phyloP scores from a whole-genome alignment of 768 basidiomycete species.

The Leccinellum luteum region DNA sequence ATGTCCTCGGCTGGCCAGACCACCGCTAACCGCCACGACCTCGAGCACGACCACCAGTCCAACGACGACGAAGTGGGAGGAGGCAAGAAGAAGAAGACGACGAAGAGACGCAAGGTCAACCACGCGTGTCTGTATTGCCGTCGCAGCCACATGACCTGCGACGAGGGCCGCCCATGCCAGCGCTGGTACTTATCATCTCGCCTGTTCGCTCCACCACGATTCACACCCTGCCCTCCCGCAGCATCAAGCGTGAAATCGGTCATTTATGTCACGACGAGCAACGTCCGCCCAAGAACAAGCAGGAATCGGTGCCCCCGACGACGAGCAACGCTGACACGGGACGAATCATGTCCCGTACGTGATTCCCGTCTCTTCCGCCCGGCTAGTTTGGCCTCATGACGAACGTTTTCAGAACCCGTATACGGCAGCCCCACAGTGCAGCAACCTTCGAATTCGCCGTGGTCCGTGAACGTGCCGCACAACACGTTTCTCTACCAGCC shows the following conservation, averaged over 20 bases:
- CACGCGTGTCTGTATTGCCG: conserved; percentile 94
- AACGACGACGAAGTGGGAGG: conserved; percentile 33
- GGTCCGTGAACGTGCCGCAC: conserved; percentile 52
- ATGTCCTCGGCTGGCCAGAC: conserved; percentile 13
- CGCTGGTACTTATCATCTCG: conserved; percentile 67
- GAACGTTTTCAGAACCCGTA: conserved; percentile 18
- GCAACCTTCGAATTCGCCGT: conserved; percentile 39
- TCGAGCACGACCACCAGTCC: conserved; percentile 25
- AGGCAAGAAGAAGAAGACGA: conserved; percentile 40
- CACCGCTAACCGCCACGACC: conserved; percentile 12
- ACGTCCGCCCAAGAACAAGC: conserved; percentile 50
- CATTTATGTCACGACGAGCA: conserved; percentile 92
- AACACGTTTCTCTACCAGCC: conserved; percentile 65
- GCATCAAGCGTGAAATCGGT: conserved; percentile 95
- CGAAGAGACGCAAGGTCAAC: conserved; percentile 82
- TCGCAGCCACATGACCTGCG: conserved; percentile 90
- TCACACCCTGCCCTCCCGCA: conserved; percentile 26
- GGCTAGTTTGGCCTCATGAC: neutral
- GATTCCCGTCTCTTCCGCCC: neutral
- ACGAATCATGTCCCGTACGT: conserved; percentile 30
- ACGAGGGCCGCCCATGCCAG: conserved; percentile 87
- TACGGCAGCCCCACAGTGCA: conserved; percentile 19
- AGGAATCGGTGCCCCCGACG: conserved; percentile 25
- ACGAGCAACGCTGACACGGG: conserved; percentile 31
- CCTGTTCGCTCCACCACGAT: no score